Base-by-base conservation (phyloP, 1,284 basidiomycete species). In the Clitocybe nebularis region DNA sequence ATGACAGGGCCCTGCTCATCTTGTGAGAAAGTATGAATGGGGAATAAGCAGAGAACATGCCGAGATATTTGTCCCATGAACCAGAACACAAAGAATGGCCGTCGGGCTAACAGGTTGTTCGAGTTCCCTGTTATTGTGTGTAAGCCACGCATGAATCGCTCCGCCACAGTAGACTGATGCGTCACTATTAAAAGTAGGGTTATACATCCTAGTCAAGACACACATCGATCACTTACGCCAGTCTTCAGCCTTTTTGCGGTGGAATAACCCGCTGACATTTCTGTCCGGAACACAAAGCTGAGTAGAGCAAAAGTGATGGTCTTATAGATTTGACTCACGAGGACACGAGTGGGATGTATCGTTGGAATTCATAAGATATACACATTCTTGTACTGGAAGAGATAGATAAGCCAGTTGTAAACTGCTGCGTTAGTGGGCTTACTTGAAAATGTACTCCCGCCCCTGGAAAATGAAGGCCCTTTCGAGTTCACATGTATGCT, bases 381-480 rank as follows among this genome's bases (percentile, higher is more conserved):
- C 72, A 77, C 75, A 82, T 81, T 26, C 84, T 73, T 32, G 77
- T 79, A 53, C 84, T 88, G 50, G 29, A 43, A 14, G 28, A 19
- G 40, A 33, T 39, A n/a, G 10, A 43, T 44, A 7, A 28, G 29
- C 29, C 46, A 25, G 10, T 40, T 24, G 22, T 38, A 36, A 7
- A 13, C 13, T n/a, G 47, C 45, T 2, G 36, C n/a, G 36, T 36
- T 3, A 9, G 32, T 21, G 3, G 9, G 63, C 82, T 59, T 56
- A 86, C 85, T 85, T 86, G 69, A 86, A 87, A 26, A 87, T 66
- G 54, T 77, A 82, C 53, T 88, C 86, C 39, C 84, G 69, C 30
- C 80, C 84, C 44, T 81, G 75, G 54, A 75, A 88, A 30, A 88
- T 65, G 51, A 77, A 84, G 2, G 77, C 70, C 44, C 74, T 67